Evolutionary conservation across 768 basidiomycete genomes (phyloP), one percentile per base, ranked within the genome.

Genomic region (Serendipita vermifera): DNA sequence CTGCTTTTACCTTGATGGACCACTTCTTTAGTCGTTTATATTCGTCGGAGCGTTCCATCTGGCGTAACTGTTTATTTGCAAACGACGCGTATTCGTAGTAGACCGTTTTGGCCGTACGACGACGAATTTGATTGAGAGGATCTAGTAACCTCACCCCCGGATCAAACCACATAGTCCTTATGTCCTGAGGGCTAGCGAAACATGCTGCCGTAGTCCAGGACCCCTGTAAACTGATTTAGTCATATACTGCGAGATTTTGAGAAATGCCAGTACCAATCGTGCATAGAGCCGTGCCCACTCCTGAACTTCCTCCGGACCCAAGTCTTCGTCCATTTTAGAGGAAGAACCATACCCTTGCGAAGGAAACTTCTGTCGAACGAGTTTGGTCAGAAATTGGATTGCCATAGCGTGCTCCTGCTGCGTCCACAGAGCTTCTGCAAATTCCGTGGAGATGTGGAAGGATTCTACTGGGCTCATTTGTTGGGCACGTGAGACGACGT

Each of bases 161-260:
- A 15, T 77, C 71, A 65, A 98, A 98, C 66, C 80, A 93, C 3
- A 75, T 72, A 0, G 70, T 63, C 59, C 77, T 77, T 54, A 96
- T 90, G 27, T 82, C 77, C 14, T 75, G 72, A 0, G 91, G 81
- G 43, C 85, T 85, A 62, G 85, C 82, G 26, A 94, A 67, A 57
- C 85, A 86, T 1, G 96, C 91, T 62, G 87, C 82, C 5, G 88
- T 78, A 22, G 80, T 83, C 96, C 96, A 99, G 9, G 83, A 75
- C 7, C 94, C 96, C 91, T 97, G 60, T 55, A 32, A 41, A 17
- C 36, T 35, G 26, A 38, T 46, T 29, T 53, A 40, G 5, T 2
- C 2, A 22, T 9, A 39, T 41, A 48, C 5, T 2, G 14, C 9
- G 26, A 17, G 11, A 56, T 20, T 51, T 3, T 1, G 11, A 40